Evolutionary conservation across 2,329 filamentous ascomycete species (phyloP).

Genomic region (Lasiodiplodia gonubiensis): DNA sequence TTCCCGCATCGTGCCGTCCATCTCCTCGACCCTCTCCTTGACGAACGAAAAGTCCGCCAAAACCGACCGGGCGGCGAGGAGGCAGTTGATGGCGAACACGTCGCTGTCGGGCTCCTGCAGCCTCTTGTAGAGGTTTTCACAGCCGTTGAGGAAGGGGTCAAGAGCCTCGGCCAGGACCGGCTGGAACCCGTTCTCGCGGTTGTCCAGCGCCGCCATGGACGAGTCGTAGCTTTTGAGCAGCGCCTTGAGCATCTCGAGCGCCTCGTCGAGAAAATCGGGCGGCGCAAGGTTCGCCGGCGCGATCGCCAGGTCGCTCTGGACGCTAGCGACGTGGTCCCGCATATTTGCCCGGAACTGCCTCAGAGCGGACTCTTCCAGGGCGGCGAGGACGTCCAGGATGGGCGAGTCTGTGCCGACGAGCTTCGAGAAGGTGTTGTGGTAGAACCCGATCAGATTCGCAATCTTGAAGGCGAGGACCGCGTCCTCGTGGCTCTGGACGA

Average conservation of each 20-base stretch:
- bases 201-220: conserved; percentile 65
- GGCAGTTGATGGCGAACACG: conserved; percentile 77
- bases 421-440: conserved; percentile 81
- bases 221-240: conserved; percentile 89
- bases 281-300: conserved; percentile 75
- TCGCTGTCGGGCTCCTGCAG: conserved; percentile 65
- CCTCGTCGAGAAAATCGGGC: conserved; percentile 80
- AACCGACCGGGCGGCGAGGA: conserved; percentile 62
- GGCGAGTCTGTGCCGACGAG: conserved; percentile 73
- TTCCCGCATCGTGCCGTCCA: conserved; percentile 63
- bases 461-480: conserved; percentile 87
- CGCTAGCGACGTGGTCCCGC: conserved; percentile 76
- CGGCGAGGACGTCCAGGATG: conserved; percentile 70
- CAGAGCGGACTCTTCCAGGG: conserved; percentile 76
- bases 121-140: conserved; percentile 69
- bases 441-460: conserved; percentile 87
- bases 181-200: conserved; percentile 72
- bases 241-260: conserved; percentile 75
- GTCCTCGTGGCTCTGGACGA: conserved; percentile 91
- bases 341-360: conserved; percentile 82
- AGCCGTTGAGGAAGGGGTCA: conserved; percentile 83
- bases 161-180: conserved; percentile 78
- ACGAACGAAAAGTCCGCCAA: conserved; percentile 70
- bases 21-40: conserved; percentile 57
- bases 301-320: conserved; percentile 74